phyloP scores from a whole-genome alignment of 495 filamentous ascomycete species.

The Echria macrotheca region DNA sequence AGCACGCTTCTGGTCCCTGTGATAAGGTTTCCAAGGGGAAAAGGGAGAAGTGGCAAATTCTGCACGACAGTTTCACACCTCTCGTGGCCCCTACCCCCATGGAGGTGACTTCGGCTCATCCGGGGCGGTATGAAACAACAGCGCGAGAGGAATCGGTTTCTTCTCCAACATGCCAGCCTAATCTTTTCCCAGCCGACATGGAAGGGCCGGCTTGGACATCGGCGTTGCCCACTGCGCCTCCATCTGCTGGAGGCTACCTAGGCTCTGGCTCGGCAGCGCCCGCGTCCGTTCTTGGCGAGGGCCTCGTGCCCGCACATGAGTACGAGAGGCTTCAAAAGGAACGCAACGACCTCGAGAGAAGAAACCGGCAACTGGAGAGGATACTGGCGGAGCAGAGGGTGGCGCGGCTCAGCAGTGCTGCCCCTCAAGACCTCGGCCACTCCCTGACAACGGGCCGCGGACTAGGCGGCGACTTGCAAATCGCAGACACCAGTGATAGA shows the following conservation, averaged over 20 bases:
- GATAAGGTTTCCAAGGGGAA: conserved; percentile 31
- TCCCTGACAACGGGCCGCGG: not conserved
- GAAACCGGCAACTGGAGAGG: conserved; percentile 19
- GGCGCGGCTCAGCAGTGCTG: not conserved
- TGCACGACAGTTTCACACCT: conserved; percentile 27
- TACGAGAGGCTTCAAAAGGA: conserved; percentile 18
- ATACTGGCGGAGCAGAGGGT: conserved; percentile 9
- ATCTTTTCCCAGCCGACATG: not conserved
- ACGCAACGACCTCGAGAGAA: conserved; percentile 14
- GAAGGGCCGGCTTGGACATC: not conserved
- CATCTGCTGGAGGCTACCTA: too few relatives aligned
- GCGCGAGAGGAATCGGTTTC: conserved; percentile 3
- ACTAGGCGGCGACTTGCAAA: conserved; percentile 8
- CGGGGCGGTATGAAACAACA: not conserved
- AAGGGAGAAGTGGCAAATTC: conserved; percentile 30
- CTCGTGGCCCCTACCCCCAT: conserved; percentile 7
- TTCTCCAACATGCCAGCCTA: conserved; percentile 2
- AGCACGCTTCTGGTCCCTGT: conserved; percentile 20
- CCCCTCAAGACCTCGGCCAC: not conserved
- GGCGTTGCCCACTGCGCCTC: too few relatives aligned
- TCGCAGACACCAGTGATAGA: too few relatives aligned
- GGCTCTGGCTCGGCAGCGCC: not conserved
- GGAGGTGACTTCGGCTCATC: too few relatives aligned
- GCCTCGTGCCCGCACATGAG: conserved; percentile 13
- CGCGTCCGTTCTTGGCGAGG: not conserved